phyloP scores from a whole-genome alignment of 441 rosid genomes.

The Rhodomyrtus psidioides region DNA sequence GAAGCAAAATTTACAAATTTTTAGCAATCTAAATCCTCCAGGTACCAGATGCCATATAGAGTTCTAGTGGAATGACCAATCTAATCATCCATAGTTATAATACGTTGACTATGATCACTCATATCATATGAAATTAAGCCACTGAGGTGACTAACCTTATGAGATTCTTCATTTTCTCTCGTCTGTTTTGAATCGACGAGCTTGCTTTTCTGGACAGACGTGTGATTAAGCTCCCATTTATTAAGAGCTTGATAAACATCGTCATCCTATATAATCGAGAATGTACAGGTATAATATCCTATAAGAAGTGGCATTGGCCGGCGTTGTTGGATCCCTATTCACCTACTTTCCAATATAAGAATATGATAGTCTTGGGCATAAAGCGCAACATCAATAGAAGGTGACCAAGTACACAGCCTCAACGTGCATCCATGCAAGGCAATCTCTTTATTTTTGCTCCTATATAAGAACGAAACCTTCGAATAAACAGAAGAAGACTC shows the following conservation, averaged over 20 bases:
- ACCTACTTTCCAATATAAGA: neutral
- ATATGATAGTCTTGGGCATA: neutral
- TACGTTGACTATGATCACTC: neutral
- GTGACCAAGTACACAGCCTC: neutral
- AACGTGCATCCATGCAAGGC: constrained; percentile 6
- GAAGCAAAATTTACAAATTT: neutral
- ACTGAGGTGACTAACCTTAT: neutral
- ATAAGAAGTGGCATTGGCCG: neutral
- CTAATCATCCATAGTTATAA: neutral
- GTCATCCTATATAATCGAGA: neutral
- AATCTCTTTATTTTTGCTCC: neutral
- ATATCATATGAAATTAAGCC: neutral
- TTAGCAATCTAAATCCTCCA: rapidly evolving
- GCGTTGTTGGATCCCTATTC: neutral
- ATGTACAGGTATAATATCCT: neutral
- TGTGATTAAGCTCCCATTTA: neutral
- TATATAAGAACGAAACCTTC: neutral
- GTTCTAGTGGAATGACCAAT: neutral
- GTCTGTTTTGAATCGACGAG: neutral
- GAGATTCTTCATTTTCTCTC: neutral
- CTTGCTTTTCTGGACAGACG: neutral
- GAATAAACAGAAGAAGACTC: neutral
- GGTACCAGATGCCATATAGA: neutral
- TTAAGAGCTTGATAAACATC: neutral
- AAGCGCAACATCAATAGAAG: neutral